A percentile compares a stretch with the other conserved stretches of the same genome.
Conservation (phyloP, 208 protist genomes). For the Trypanosoma platydactyli region DNA sequence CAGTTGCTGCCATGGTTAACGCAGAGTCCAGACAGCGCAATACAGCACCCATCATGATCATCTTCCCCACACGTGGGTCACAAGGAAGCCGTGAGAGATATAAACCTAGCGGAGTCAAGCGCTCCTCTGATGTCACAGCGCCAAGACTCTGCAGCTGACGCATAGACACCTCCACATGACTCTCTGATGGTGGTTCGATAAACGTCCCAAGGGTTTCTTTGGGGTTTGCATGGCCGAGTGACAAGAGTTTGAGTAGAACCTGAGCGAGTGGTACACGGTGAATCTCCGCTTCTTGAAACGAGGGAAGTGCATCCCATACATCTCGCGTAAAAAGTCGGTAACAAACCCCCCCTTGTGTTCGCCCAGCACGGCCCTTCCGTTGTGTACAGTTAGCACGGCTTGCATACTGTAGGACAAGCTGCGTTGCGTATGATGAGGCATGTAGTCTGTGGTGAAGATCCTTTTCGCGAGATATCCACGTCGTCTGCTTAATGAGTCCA, state of each 20-base stretch:
- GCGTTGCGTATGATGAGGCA: constrained; percentile 75
- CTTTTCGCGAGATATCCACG: constrained; percentile 39
- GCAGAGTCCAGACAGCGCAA: constrained; percentile 93
- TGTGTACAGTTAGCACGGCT: constrained; percentile 97
- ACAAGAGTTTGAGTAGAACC: constrained; percentile 86
- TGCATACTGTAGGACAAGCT: constrained; percentile 70
- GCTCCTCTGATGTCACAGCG: constrained; percentile 46
- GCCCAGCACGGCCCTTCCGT: constrained; percentile 98
- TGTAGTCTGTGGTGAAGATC: constrained; percentile 49
- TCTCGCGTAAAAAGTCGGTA: constrained; percentile 95
- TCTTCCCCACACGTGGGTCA: constrained; percentile 89
- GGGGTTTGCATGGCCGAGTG: constrained; percentile 63
- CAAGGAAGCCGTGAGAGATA: constrained; percentile 87
- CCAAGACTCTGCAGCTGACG: constrained; percentile 59
- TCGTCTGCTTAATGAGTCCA: constrained; percentile 92
- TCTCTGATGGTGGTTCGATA: constrained; percentile 64
- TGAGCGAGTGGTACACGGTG: constrained; percentile 93
- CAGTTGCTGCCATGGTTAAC: constrained; percentile 93
- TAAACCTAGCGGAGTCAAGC: constrained; percentile 85
- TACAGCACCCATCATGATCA: constrained; percentile 93
- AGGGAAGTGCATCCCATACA: constrained; percentile 57
- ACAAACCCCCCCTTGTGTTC: constrained; percentile 97
- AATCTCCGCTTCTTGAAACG: constrained; percentile 92
- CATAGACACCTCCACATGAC: constrained; percentile 68
- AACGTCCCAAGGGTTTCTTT: constrained; percentile 73